A percentile compares a stretch with the other conserved stretches of the same genome.
phyloP scores from a whole-genome alignment of 2,329 filamentous ascomycete genomes.

The Arthroderma sp. region DNA sequence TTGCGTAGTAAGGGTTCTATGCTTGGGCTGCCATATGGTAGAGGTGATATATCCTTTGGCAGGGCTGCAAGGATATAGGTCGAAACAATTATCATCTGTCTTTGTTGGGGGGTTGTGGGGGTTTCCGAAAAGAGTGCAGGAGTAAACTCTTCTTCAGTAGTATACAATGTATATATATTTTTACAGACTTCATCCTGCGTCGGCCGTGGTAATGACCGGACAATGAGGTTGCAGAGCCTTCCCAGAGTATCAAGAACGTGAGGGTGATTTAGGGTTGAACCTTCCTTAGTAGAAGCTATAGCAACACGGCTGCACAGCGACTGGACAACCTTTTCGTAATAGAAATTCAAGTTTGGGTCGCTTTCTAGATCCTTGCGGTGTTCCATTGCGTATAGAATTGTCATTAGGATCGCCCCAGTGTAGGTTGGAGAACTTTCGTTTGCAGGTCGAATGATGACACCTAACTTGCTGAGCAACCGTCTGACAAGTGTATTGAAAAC shows the following conservation, averaged over 20 bases:
- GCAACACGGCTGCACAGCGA: constrained; percentile 32
- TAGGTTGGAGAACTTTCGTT: constrained; percentile 40
- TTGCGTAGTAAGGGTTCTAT: constrained; percentile 27
- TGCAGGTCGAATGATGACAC: constrained; percentile 39
- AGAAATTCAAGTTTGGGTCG: constrained; percentile 34
- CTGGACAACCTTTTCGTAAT: constrained; percentile 42
- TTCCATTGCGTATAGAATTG: constrained; percentile 50
- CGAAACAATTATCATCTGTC: constrained; percentile 43
- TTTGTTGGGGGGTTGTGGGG: constrained; percentile 24
- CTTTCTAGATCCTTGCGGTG: constrained; percentile 34
- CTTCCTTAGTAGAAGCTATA: constrained; percentile 24
- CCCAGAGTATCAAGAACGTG: constrained; percentile 48
- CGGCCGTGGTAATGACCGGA: constrained; percentile 42
- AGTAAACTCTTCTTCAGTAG: constrained; percentile 24
- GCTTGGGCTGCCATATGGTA: constrained; percentile 24
- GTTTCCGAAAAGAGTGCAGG: constrained; percentile 26
- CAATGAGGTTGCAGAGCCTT: constrained; percentile 47
- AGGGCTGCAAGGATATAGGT: constrained; percentile 47
- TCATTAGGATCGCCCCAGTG: constrained; percentile 48
- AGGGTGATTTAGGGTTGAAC: constrained; percentile 38
- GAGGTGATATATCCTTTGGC: constrained; percentile 25
- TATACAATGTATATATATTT: constrained; percentile 46
- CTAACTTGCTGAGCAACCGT: constrained; percentile 51
- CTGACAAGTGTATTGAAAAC: constrained; percentile 53
- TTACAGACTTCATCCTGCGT: constrained; percentile 41